Percentiles rank a stretch among this genome's conserved stretches.
phyloP scores from a whole-genome alignment of 1,284 basidiomycete species.

The Ceratobasidium sp. region DNA sequence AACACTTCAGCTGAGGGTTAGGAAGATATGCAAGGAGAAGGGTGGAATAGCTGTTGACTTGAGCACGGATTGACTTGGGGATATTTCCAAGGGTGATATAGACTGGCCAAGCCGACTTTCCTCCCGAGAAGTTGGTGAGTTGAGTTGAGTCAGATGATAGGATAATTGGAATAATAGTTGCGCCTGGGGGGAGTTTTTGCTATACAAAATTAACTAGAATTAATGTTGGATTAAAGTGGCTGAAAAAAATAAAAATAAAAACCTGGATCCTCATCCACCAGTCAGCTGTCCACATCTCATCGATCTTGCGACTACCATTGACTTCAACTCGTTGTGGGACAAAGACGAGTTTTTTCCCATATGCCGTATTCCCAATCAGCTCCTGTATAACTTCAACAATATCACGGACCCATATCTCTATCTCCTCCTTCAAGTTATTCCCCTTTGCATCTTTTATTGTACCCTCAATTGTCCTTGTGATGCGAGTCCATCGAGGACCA shows the following conservation, averaged over 20 bases:
- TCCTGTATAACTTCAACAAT: conserved; percentile 13
- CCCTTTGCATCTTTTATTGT: background rate
- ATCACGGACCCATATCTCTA: conserved; percentile 11
- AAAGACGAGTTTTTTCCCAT: background rate
- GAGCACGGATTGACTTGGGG: background rate
- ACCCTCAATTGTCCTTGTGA: background rate
- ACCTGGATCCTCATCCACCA: conserved; percentile 58
- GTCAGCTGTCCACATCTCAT: conserved; percentile 59
- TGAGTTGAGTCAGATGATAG: conserved; percentile 37
- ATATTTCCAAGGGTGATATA: conserved; percentile 33
- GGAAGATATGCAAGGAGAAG: background rate
- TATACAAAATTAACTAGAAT: conserved; percentile 17
- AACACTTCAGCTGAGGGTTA: background rate
- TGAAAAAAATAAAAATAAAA: background rate
- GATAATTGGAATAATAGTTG: conserved; percentile 37
- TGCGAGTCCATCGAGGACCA: conserved; percentile 2
- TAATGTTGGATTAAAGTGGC: background rate
- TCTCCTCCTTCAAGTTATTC: background rate
- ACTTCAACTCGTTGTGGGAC: conserved; percentile 52
- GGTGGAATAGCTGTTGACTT: background rate
- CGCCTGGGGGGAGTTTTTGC: conserved; percentile 49
- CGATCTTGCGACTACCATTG: conserved; percentile 49
- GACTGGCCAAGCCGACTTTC: conserved; percentile 39
- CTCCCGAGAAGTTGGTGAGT: conserved; percentile 29
- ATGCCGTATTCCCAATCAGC: conserved; percentile 12